phyloP scores from a whole-genome alignment of 2,329 filamentous ascomycete species.

The Penicillium sp. region DNA sequence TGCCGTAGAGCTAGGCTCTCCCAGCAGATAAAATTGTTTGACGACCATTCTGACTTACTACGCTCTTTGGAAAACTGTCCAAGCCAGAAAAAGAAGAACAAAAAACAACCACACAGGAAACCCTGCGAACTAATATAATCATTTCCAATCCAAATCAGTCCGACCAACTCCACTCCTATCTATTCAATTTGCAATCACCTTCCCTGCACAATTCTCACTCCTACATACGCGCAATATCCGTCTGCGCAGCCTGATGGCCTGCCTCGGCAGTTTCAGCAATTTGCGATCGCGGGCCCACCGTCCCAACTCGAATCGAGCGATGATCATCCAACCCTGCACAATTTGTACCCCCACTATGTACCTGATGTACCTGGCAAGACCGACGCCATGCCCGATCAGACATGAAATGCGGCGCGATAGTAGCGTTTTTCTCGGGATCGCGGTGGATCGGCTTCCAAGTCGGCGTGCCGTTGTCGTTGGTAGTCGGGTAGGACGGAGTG shows the following conservation, averaged over 20 bases:
- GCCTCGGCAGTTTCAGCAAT: constrained; percentile 24
- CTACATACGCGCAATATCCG: background rate
- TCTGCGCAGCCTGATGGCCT: constrained; percentile 11
- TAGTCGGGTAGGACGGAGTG: constrained; percentile 1
- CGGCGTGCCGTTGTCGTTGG: constrained; percentile 7
- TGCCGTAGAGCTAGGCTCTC: constrained; percentile 31
- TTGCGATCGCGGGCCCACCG: constrained; percentile 13
- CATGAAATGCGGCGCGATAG: background rate
- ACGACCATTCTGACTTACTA: constrained; percentile 20
- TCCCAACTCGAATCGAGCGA: constrained; percentile 5
- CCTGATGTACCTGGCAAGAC: background rate
- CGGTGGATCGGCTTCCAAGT: constrained; percentile 19
- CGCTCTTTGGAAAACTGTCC: background rate
- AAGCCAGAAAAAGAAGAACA: constrained; percentile 6
- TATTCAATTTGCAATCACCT: background rate
- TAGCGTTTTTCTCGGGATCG: constrained; percentile 13
- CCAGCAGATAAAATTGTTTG: constrained; percentile 31
- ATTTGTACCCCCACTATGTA: background rate
- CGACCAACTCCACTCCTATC: background rate
- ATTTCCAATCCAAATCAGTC: background rate
- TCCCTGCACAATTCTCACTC: constrained; percentile 2
- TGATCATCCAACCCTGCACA: constrained; percentile 12
- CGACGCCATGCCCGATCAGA: background rate
- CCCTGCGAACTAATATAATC: constrained; percentile 4
- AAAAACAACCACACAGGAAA: background rate